Evolutionary conservation across 2,329 filamentous ascomycete species (phyloP).

Genomic region (Pseudopithomyces chartarum): DNA sequence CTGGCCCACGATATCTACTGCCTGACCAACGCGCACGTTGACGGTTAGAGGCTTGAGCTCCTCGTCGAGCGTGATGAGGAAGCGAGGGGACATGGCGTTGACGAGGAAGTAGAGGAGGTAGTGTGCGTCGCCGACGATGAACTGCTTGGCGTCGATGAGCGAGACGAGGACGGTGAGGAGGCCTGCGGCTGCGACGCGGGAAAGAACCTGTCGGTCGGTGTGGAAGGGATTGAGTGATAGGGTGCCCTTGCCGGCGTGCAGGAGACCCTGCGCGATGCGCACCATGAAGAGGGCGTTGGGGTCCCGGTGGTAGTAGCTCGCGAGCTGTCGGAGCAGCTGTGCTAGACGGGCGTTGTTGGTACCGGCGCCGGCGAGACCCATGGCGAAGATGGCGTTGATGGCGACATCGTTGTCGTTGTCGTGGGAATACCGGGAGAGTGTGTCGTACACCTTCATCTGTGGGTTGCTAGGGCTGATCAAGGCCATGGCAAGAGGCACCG

Average conservation of each 20-base stretch:
- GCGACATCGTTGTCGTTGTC: constrained; percentile 98
- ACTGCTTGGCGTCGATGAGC: constrained; percentile 94
- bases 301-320: constrained; percentile 97
- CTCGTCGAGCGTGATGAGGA: constrained; percentile 95
- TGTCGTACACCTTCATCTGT: constrained; percentile 99
- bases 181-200: constrained; percentile 85
- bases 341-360: constrained; percentile 98
- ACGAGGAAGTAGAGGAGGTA: constrained; percentile 98
- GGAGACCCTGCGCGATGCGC: constrained; percentile 91
- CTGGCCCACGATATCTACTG: constrained; percentile 96
- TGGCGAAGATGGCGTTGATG: constrained; percentile 98
- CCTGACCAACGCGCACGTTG: constrained; percentile 96
- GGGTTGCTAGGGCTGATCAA: constrained; percentile 96
- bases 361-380: constrained; percentile 94
- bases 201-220: constrained; percentile 94
- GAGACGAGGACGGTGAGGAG: constrained; percentile 88
- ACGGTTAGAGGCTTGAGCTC: constrained; percentile 91
- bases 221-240: constrained; percentile 98
- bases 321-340: constrained; percentile 89
- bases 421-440: constrained; percentile 94
- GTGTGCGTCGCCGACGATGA: constrained; percentile 73
- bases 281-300: constrained; percentile 99
- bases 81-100: constrained; percentile 94
- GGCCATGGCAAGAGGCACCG: constrained; percentile 94
- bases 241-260: constrained; percentile 99